A percentile compares a stretch with the other conserved stretches of the same genome.
These are phyloP conservation scores for Rhinocladiella similis DNA, from an alignment of 2,329 filamentous ascomycete genomes.

Conservation along the genomic window DNA sequence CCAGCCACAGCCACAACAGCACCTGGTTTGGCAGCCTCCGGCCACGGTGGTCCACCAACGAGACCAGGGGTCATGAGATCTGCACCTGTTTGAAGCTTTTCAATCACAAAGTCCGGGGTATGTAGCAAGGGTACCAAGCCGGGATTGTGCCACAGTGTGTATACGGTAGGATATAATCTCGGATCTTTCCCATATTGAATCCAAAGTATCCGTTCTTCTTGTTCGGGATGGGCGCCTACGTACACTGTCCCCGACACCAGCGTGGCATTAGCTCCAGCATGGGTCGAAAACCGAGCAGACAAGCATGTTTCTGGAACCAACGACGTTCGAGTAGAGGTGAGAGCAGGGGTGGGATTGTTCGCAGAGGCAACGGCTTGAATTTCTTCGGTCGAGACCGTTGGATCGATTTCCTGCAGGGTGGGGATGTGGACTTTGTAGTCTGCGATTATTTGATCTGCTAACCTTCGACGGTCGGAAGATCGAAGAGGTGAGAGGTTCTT, in stretches of 20 bases:
- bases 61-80: constrained; percentile 70
- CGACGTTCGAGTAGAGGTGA: constrained; percentile 55
- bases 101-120: constrained; percentile 59
- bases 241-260: constrained; percentile 65
- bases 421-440: constrained; percentile 58
- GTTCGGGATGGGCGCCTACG: constrained; percentile 58
- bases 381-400: constrained; percentile 42
- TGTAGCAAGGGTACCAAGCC: constrained; percentile 63
- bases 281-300: constrained; percentile 66
- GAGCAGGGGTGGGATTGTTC: constrained; percentile 47
- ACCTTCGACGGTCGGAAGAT: constrained; percentile 66
- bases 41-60: constrained; percentile 64
- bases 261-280: constrained; percentile 61
- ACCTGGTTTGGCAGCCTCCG: constrained; percentile 57
- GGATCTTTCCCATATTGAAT: constrained; percentile 59
- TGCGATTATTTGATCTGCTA: constrained; percentile 66
- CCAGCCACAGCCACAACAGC: constrained; percentile 65
- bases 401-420: constrained; percentile 32
- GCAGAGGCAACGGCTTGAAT: constrained; percentile 35
- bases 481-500: constrained; percentile 66
- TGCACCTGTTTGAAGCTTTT: constrained; percentile 65
- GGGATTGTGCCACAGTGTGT: constrained; percentile 66
- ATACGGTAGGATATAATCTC: constrained; percentile 54
- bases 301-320: constrained; percentile 64
- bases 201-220: constrained; percentile 64